Base-by-base conservation (phyloP, 345 rosid genomes). In the Linum lewisii region DNA sequence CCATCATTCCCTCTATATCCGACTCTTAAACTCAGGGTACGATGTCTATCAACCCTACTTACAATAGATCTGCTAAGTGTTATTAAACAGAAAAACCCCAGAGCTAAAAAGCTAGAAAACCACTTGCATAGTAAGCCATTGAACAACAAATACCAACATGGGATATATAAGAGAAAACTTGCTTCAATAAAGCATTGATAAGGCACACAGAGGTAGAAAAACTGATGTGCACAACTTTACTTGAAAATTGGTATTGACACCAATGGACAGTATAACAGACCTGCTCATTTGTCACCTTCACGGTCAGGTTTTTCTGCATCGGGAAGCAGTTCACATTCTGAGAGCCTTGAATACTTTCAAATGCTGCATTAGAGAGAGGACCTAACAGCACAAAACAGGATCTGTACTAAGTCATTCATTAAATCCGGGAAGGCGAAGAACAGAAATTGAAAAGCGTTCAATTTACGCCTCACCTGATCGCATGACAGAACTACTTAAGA, bases 251-350 rank as follows among this genome's bases (percentile, higher is more conserved):
- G 16, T 16, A 42, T 11, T 42, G 14, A 54, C 6, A 19, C 21
- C 15, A 19, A 24, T 24, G 60, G 50, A 44, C 54, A 23, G 24
- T 16, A n/a, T 23, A 52, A 64, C 36, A 69, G 52, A 92, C 97
- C 95, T 87, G 91, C 74, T 85, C 95, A 70, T 82, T 93, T 44
- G 95, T 83, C 76, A 93, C 72, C 72, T 66, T 77, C 72, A 85
- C 45, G 7, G 77, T 67, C 25, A 92, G 64, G 45, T 84, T 88
- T 80, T 79, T 87, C 82, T 79, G 86, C 83, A 92, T 69, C 3
- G 85, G 93, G 71, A 79, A 88, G 82, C 97, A 92, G 74, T 77
- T 83, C 60, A 65, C 77, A 74, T 82, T 76, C 77, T 82, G 87
- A 54, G 77, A 69, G 67, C 76, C 77, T 59, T 71, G 66, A 56